Evolutionary conservation across 2,329 filamentous ascomycete species (phyloP).

Genomic region (Ceratocystiopsis brevicomis): DNA sequence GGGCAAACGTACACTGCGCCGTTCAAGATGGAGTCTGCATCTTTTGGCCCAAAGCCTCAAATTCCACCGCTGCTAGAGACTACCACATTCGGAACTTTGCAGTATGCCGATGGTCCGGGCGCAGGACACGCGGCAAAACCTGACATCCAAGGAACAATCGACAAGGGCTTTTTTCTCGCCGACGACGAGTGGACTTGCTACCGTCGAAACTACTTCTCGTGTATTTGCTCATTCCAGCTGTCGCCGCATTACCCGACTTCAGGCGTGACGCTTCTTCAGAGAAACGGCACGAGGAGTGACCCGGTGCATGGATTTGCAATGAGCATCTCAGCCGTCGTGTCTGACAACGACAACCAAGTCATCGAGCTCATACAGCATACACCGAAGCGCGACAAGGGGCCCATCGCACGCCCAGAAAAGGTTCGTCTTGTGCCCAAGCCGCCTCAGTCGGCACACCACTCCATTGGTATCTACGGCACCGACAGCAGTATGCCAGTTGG

Average conservation of each 20-base stretch:
- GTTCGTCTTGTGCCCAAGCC: slow-evolving; percentile 48
- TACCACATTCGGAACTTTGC: slow-evolving; percentile 38
- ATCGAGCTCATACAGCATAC: slow-evolving; percentile 83
- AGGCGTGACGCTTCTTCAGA: slow-evolving; percentile 31
- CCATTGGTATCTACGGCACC: slow-evolving; percentile 23
- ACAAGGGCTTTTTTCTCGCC: slow-evolving; percentile 71
- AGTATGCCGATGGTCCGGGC: slow-evolving; percentile 33
- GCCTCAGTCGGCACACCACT: slow-evolving; percentile 28
- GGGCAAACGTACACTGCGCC: slow-evolving; percentile 25
- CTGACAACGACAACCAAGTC: slow-evolving; percentile 52
- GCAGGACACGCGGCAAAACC: slow-evolving; percentile 37
- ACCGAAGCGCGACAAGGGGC: slow-evolving; percentile 77
- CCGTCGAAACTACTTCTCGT: slow-evolving; percentile 76
- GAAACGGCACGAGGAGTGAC: slow-evolving; percentile 34
- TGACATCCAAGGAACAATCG: slow-evolving; percentile 61
- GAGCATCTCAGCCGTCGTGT: slow-evolving; percentile 66
- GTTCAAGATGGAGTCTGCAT: slow-evolving; percentile 32
- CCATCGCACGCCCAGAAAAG: slow-evolving; percentile 53
- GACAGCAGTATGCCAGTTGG: slow-evolving; percentile 4
- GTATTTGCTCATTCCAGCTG: slow-evolving; percentile 60
- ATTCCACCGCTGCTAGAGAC: slow-evolving; percentile 35
- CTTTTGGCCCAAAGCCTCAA: slow-evolving; percentile 21
- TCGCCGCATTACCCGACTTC: slow-evolving; percentile 32
- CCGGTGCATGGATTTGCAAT: slow-evolving; percentile 61
- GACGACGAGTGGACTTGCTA: slow-evolving; percentile 87